These are phyloP conservation scores for Pseudogymnoascus sp. DNA, from an alignment of 2,329 filamentous ascomycete species.

Conservation along the genomic window DNA sequence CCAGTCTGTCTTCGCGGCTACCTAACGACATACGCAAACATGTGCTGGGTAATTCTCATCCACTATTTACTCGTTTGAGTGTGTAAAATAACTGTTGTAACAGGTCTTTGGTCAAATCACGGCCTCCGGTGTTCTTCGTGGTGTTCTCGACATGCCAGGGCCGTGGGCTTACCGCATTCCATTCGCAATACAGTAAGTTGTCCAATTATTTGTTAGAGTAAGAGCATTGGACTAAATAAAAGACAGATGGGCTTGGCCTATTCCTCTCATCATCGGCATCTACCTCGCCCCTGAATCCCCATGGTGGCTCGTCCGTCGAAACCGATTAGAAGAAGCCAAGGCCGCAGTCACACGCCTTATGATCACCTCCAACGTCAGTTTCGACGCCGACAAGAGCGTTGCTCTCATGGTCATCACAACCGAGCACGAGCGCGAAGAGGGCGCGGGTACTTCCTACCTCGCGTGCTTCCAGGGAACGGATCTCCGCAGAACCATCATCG, in stretches of 20 bases:
- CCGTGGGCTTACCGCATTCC: constrained; percentile 42
- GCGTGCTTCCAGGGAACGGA: constrained; percentile 43
- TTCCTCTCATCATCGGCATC: constrained; percentile 60
- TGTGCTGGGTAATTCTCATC: neutral
- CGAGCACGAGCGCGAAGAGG: constrained; percentile 39
- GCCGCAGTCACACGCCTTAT: neutral
- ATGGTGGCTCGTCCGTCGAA: constrained; percentile 40
- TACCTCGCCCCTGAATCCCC: constrained; percentile 38
- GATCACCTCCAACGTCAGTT: constrained; percentile 28
- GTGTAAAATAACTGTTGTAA: neutral
- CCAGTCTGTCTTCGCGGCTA: constrained; percentile 43
- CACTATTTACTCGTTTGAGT: constrained; percentile 27
- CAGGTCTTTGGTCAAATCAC: constrained; percentile 36
- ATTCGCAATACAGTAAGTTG: constrained; percentile 33
- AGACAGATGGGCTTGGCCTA: constrained; percentile 51
- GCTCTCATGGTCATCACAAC: constrained; percentile 50
- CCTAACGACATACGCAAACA: constrained; percentile 38
- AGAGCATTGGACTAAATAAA: too few relatives aligned
- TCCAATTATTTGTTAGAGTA: too few relatives aligned
- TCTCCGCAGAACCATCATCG: constrained; percentile 41
- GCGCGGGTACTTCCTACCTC: constrained; percentile 36
- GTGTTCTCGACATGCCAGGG: constrained; percentile 33
- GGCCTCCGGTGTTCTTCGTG: constrained; percentile 38
- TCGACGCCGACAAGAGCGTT: constrained; percentile 42
- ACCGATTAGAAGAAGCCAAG: constrained; percentile 36